A percentile compares a stretch with the other conserved stretches of the same genome.
These are phyloP conservation scores for Kwoniella sp. DNA, from an alignment of 768 basidiomycete species.

Conservation along the genomic window DNA sequence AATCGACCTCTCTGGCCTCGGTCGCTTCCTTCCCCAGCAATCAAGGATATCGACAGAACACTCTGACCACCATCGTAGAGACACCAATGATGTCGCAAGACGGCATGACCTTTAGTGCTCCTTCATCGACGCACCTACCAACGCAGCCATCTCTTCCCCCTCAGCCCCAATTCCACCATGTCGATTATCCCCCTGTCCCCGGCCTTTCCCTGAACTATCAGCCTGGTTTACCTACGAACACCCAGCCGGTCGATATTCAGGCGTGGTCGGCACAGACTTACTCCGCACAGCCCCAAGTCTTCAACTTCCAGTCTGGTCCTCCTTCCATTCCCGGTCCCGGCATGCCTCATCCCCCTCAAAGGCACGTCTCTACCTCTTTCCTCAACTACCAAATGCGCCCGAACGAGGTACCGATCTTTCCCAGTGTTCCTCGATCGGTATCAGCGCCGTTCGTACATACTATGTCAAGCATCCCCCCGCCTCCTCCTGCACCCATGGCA, in stretches of 20 bases:
- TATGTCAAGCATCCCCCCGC: conserved; percentile 17
- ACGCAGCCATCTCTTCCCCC: conserved; percentile 22
- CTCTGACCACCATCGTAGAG: conserved; percentile 29
- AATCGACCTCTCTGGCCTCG: conserved; percentile 26
- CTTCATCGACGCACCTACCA: conserved; percentile 17
- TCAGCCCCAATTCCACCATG: conserved; percentile 28
- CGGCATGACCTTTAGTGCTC: conserved; percentile 20
- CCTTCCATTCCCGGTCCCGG: conserved; percentile 8
- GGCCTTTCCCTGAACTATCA: conserved; percentile 26
- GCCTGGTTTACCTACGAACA: conserved; percentile 10
- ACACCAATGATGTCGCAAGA: conserved; percentile 23
- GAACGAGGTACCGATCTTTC: conserved; percentile 24
- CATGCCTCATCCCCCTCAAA: conserved; percentile 22
- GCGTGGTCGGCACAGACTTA: conserved; percentile 35
- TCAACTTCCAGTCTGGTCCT: conserved; percentile 16
- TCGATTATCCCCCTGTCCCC: conserved; percentile 33
- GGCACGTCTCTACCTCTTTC: conserved; percentile 28
- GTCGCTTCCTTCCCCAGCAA: conserved; percentile 26
- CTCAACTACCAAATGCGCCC: conserved; percentile 29
- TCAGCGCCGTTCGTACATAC: conserved; percentile 27
- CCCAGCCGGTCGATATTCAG: conserved; percentile 24
- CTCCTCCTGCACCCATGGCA: conserved; percentile 18
- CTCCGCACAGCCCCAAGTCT: conserved; percentile 19
- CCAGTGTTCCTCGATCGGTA: conserved; percentile 25
- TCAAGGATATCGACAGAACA: conserved; percentile 21